Percentiles rank a stretch among this genome's conserved stretches.
phyloP scores from a whole-genome alignment of 176 grass and related monocot species.

The Juncus inflexus region DNA sequence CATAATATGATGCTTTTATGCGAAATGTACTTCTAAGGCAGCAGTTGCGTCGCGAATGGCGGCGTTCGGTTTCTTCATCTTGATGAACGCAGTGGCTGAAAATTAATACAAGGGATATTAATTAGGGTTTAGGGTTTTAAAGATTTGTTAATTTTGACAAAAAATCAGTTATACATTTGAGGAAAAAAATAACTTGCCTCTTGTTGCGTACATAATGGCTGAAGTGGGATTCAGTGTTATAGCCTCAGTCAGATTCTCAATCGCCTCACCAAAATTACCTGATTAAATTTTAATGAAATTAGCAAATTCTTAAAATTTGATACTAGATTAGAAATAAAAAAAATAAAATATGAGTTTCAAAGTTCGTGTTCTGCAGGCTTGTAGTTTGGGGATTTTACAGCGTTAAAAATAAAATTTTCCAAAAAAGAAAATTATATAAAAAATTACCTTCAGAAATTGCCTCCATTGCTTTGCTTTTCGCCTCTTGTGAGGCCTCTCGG shows the following conservation, averaged over 20 bases:
- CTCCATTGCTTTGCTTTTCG: slow-evolving; percentile 76
- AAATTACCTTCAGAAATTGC: slow-evolving; percentile 75
- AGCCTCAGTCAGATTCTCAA: slow-evolving; percentile 86
- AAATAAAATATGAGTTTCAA: no score
- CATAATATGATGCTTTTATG: neutral
- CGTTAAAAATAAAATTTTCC: no score
- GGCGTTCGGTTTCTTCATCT: slow-evolving; percentile 96
- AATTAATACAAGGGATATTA: neutral
- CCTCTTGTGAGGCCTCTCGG: slow-evolving; percentile 79
- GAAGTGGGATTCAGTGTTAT: slow-evolving; percentile 82
- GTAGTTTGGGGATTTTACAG: no score
- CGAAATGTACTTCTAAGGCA: slow-evolving; percentile 52
- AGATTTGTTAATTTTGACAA: neutral
- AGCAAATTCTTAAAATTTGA: neutral
- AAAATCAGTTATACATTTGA: neutral
- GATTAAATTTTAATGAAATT: neutral
- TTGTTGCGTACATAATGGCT: slow-evolving; percentile 93
- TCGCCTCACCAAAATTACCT: slow-evolving; percentile 78
- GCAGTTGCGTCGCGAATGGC: slow-evolving; percentile 90
- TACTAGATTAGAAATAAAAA: neutral
- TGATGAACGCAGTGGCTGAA: slow-evolving; percentile 80
- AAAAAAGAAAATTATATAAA: neutral
- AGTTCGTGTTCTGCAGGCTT: no score
- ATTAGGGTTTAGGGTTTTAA: neutral
- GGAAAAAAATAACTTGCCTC: slow-evolving; percentile 47